Conservation (phyloP, 1,139 yeast genomes). For the Ogataea hybrid region DNA sequence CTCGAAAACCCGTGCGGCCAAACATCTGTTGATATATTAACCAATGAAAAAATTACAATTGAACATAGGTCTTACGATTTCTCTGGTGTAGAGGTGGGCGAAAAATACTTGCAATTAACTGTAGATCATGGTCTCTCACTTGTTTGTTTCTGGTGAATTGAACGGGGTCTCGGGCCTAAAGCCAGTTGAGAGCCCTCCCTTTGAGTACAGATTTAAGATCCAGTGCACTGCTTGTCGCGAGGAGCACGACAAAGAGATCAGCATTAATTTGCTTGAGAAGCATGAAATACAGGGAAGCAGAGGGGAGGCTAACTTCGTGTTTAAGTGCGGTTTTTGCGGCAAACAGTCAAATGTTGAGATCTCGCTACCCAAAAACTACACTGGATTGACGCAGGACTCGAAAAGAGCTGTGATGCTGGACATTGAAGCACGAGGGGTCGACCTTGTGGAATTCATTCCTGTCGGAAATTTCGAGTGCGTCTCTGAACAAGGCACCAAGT, state of each 20-base stretch:
- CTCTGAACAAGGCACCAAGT: slow-evolving; percentile 41
- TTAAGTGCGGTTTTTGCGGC: slow-evolving; percentile 66
- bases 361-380: slow-evolving; percentile 22
- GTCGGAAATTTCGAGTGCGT: slow-evolving; percentile 62
- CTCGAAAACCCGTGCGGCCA: slow-evolving; percentile 3
- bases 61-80: not conserved
- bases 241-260: slow-evolving; percentile 68
- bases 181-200: slow-evolving; percentile 67
- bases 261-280: slow-evolving; percentile 59
- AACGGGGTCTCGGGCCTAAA: slow-evolving; percentile 60
- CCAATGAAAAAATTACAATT: slow-evolving; percentile 6
- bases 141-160: slow-evolving; percentile 60
- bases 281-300: slow-evolving; percentile 68
- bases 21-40: slow-evolving; percentile 3
- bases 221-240: slow-evolving; percentile 83
- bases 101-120: not conserved
- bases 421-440: slow-evolving; percentile 85
- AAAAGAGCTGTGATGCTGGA: slow-evolving; percentile 48
- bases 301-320: slow-evolving; percentile 83
- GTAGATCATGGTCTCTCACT: slow-evolving; percentile 19
- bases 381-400: slow-evolving; percentile 32
- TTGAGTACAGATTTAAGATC: slow-evolving; percentile 70
- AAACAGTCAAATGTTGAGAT: slow-evolving; percentile 24
- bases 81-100: not conserved
- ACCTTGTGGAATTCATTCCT: slow-evolving; percentile 65